Base-by-base conservation (phyloP, 306 rosid species). In the Trifolium dubium region DNA sequence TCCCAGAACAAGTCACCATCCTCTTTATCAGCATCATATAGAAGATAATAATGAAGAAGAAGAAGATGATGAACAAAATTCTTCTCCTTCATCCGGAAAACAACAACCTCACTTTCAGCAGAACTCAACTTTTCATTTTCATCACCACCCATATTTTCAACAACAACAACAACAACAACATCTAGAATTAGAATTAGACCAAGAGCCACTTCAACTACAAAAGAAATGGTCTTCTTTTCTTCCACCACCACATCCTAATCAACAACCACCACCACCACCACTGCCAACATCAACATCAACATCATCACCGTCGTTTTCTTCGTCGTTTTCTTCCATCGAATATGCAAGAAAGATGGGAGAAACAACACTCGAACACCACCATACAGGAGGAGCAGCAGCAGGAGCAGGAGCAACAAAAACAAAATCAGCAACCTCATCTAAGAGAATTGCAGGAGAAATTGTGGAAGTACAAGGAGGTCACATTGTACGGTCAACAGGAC, bases 391-490 rank as follows among this genome's bases (percentile, higher is more conserved):
- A 29, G 4, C 12, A 43, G 5, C 0, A 66, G 3, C 65, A 64
- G 12, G 80, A 35, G 8, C 83, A 37, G 4, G 86, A 9, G 8
- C 59, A 8, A 3, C 28, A 2, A 51, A 3, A 53, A 53, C 23
- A 18, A 49, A 49, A 49, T 0, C 72, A 63, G 10, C 86, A 59
- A 11, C 88, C 1, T 60, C 89, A 41, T 81, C 93, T 0, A 79
- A 6, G 69, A 64, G 71, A 67, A 14, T n/a, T 0, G 80, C 83
- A n/a, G 89, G 93, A 35, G 97, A 94, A 74, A 89, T 94, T 30
- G 96, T 94, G 64, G 95, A 91, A 85, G 93, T 92, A 0, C 90
- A 89, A 73, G 98, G 98, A 2, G 96, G 98, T 17, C 98, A 85
- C 90, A 89, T 94, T 88, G 89, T 94, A 9, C 85, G 92, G 17